Evolutionary conservation across 208 protist species (phyloP), one percentile per base, ranked within the genome.

Genomic region (Leishmania arabica): DNA sequence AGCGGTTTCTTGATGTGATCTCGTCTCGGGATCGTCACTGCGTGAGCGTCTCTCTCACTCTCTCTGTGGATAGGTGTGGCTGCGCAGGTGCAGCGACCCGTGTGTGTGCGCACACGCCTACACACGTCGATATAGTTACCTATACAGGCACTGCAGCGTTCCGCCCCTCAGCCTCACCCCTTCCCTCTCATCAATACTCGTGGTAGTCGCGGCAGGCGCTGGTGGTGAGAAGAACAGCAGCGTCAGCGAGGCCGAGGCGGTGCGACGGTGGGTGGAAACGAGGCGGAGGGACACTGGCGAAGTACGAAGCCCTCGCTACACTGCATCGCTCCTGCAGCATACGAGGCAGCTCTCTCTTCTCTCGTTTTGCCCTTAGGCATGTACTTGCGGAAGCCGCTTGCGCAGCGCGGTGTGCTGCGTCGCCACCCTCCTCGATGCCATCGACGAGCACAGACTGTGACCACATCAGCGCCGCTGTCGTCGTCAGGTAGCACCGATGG

Each of bases 401-500:
- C 53, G n/a, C 73, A 49, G 37, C 54, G 34, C 37, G 37, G 34
- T 19, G 34, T 31, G 73, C 54, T 45, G 54, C 34, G 19, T 13
- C 27, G 47, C 51, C 27, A 40, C 31, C 71, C 8, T 11, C 71
- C 45, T 27, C 45, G 71, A 13, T 34, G 47, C 71, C 71, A 27
- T 40, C 9, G 49, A 56, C 71, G 71, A n/a, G 17, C 17, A 62
- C 49, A 17, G 31, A 4, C 15, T 31, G 17, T 11, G 68, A 15
- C 42, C 68, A 34, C 17, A 19, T 72, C 37, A 9, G 9, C 42
- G 68, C 24, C 51, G 51, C 51, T 62, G 47, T 54, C 49, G 31
- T 80, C 73, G 31, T 80, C 73, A 11, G 84, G 84, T 64, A 74
- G n/a, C 42, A 9, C 9, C 19, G 24, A 4, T 72, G 42, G 21